Base-by-base conservation (phyloP, 2,329 filamentous ascomycete species). In the Calonectria pseudoturangicola region DNA sequence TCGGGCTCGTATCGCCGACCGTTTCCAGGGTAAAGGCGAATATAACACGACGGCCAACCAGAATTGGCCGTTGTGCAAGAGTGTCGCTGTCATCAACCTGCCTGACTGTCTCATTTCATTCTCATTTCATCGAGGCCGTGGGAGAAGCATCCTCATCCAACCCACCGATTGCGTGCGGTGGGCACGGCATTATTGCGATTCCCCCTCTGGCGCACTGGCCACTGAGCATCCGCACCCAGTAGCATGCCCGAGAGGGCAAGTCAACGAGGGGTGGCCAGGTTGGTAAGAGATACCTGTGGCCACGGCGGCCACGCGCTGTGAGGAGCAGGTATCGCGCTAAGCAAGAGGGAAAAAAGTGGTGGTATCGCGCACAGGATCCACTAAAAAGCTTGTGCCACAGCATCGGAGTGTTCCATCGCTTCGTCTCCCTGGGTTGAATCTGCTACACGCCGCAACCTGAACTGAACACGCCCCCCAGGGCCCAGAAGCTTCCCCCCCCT, bases 111-210 rank as follows among this genome's bases (percentile, higher is more conserved):
- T 39, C 30, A 54, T 66, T 30, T 66, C 33, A 41, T 51, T 36
- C 50, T 68, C 41, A 43, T 36, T 39, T 62, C 51, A 56, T 45
- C 28, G 54, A 45, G 33, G 68, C 68, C 41, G 62, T 71, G 30
- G 36, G 27, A 43, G 30, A 30, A 33, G n/a, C 45, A 15, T 60
- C 36, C 68, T 66, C 41, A 56, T 70, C 41, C 51, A 47, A 47
- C 45, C 51, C 45, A 62, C 64, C 62, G 63, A 71, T 71, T 63
- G 70, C 70, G 70, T 71, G 69, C 56, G 28, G 47, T 68, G 54
- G 47, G 70, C 64, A 65, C 39, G 28, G 64, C 64, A 71, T 64
- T 33, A 71, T 71, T 68, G 67, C 70, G 41, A 71, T 56, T 70
- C 36, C 41, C 45, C 18, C n/a, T 48, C 27, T 48, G 39, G 18